These are phyloP conservation scores for Petunia axillaris DNA, from an alignment of 257 asterid genomes.

Conservation along the genomic window DNA sequence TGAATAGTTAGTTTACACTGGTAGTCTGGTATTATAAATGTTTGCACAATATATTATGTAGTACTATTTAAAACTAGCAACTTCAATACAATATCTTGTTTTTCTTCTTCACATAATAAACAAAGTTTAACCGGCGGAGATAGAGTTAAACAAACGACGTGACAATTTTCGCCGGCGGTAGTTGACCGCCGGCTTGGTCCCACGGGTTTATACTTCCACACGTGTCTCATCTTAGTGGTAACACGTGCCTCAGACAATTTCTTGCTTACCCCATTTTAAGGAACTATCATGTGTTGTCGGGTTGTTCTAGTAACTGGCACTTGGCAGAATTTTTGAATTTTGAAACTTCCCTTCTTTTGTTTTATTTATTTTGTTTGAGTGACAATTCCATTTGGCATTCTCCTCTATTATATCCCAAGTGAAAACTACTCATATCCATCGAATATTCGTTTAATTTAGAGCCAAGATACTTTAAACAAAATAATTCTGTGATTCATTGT, in stretches of 20 bases:
- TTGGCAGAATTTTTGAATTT: conserved; percentile 16
- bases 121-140: background rate
- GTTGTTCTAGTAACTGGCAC: background rate
- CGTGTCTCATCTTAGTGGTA: background rate
- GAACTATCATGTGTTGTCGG: background rate
- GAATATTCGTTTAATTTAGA: no score
- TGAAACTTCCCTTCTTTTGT: background rate
- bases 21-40: no score
- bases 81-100: no score
- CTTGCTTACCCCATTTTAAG: background rate
- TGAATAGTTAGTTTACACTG: no score
- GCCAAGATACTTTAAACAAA: no score
- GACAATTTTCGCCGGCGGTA: background rate
- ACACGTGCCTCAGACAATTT: background rate
- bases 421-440: no score
- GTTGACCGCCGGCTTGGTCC: background rate
- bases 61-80: background rate
- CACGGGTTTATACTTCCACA: background rate
- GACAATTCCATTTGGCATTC: background rate
- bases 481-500: background rate
- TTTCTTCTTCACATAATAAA: background rate
- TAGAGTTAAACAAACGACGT: background rate
- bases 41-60: no score
- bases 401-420: background rate
- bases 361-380: background rate